phyloP scores from a whole-genome alignment of 371 early-diverging fungal species.

The Syncephalastrum sp. region DNA sequence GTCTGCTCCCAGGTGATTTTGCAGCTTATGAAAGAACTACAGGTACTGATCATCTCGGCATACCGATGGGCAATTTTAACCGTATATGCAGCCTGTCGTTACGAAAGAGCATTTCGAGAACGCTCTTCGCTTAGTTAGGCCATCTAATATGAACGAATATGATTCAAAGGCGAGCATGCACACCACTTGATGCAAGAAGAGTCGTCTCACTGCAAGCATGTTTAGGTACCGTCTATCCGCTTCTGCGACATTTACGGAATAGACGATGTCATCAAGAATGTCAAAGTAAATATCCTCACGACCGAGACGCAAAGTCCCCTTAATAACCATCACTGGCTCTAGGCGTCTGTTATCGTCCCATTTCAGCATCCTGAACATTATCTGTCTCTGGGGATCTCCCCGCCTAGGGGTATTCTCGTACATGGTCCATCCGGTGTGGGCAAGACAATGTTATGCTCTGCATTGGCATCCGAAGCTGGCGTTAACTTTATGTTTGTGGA shows the following conservation, averaged over 20 bases:
- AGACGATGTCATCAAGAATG: constrained; percentile 58
- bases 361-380: constrained; percentile 87
- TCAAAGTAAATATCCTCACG: constrained; percentile 35
- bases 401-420: constrained; percentile 95
- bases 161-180: constrained; percentile 40
- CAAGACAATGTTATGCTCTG: constrained; percentile 97
- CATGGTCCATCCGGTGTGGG: constrained; percentile 99
- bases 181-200: no score
- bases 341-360: constrained; percentile 71
- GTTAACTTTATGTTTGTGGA: constrained; percentile 79
- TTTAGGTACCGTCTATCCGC: constrained; percentile 56
- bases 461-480: constrained; percentile 84
- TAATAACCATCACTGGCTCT: not conserved
- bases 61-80: not conserved
- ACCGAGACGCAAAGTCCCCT: not conserved
- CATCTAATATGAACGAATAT: constrained; percentile 63
- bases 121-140: constrained; percentile 46
- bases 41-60: not conserved
- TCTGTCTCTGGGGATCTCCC: constrained; percentile 82
- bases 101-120: constrained; percentile 36
- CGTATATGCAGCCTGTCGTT: constrained; percentile 2
- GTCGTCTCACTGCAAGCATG: no score
- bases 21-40: constrained; percentile 26
- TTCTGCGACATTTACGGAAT: constrained; percentile 73
- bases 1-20: constrained; percentile 60